Evolutionary conservation across 495 filamentous ascomycete species (phyloP), one percentile per base, ranked within the genome.

Genomic region (Tuber brumale): DNA sequence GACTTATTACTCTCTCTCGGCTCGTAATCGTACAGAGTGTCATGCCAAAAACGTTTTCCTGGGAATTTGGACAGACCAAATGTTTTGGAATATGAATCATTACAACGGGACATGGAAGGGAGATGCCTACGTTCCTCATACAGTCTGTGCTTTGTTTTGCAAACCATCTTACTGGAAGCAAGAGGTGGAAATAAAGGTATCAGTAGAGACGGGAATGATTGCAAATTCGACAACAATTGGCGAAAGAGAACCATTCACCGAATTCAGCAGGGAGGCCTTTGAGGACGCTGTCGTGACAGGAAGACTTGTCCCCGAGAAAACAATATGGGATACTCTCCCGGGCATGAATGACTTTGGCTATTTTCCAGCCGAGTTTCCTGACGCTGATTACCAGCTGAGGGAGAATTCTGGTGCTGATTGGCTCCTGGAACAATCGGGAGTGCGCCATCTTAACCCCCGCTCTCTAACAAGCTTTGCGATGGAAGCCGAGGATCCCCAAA

Each of bases 111-210:
- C 21, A n/a, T 10, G 21, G 21, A 51, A n/a, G 23, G 21, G 46
- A n/a, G 46, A 51, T 51, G 21, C 9, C 23, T n/a, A 51, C 21
- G 31, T 74, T 43, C 61, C 43, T 7, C 46, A 14, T 18, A 70
- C 70, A 9, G 31, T 35, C 1, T 57, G 43, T n/a, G 61, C 43
- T 3, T 16, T 42, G n/a, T 75, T 23, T 61, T 75, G 66, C 41
- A 70, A 44, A 43, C n/a, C 69, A 0, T 39, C 23, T 16, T 75
- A 75, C 70, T 77, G 69, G 69, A 27, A 69, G 4, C 76, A 77
- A 41, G 3, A 12, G 5, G 72, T 75, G 18, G 66, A 57, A 21
- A n/a, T 51, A 51, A 51, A 9, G 46, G 46, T 51, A 51, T 51
- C 21, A n/a, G 19, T n/a, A 10, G 46, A 51, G 19, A 51, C 21